phyloP scores from a whole-genome alignment of 75 land plant species.

The Picea sitchensis region DNA sequence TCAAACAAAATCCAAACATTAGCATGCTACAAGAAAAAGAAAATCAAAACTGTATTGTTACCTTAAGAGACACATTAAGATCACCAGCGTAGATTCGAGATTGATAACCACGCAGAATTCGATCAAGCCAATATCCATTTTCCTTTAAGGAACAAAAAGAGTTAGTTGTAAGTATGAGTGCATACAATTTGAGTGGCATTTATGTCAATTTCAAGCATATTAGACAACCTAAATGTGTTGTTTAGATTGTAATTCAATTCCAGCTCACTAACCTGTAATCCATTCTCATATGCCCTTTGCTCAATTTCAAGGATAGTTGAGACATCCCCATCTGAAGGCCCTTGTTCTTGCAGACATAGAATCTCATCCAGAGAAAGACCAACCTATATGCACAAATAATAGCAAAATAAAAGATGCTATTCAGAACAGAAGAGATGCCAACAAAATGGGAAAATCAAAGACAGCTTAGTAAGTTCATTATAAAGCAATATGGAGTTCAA shows the following conservation, averaged over 20 bases:
- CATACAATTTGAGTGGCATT: too few species aligned
- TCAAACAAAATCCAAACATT: not conserved
- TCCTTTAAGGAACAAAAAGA: constrained; percentile 47
- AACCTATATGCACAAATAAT: constrained; percentile 36
- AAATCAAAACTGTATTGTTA: not conserved
- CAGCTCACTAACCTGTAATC: constrained; percentile 71
- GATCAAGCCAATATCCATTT: constrained; percentile 92
- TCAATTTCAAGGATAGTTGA: constrained; percentile 84
- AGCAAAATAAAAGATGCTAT: too few species aligned
- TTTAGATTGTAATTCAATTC: not conserved
- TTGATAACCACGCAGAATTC: constrained; percentile 91
- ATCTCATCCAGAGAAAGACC: constrained; percentile 88
- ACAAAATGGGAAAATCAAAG: too few species aligned
- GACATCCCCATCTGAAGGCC: constrained; percentile 76
- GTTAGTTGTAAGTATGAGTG: too few species aligned
- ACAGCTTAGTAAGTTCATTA: too few species aligned
- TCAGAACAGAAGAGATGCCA: too few species aligned
- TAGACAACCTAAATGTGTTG: not conserved
- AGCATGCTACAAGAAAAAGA: not conserved
- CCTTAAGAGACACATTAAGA: constrained; percentile 59
- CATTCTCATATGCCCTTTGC: constrained; percentile 96
- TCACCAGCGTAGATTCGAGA: constrained; percentile 86
- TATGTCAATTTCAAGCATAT: not conserved
- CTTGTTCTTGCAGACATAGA: constrained; percentile 67
- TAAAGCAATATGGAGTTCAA: too few species aligned